A percentile compares a stretch with the other conserved stretches of the same genome.
Evolutionary conservation across 2,329 filamentous ascomycete species (phyloP).

Genomic region (Sporothrix mexicana): DNA sequence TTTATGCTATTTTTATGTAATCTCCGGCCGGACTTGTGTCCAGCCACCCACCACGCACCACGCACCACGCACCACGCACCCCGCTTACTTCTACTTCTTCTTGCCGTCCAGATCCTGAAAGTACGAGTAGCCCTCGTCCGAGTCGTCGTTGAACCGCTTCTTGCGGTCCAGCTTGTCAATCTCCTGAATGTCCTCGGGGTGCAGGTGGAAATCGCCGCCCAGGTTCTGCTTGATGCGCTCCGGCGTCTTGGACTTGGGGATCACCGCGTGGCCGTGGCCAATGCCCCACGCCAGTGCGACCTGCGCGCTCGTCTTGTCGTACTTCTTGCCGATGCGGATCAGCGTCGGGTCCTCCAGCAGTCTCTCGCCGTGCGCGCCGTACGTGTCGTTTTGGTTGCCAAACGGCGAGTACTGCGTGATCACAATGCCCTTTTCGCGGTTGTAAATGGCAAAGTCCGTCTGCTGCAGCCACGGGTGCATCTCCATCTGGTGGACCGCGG

Average conservation of each 20-base stretch:
- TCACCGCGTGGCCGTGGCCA: slow-evolving; percentile 78
- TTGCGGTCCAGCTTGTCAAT: slow-evolving; percentile 24
- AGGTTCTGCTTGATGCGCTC: slow-evolving; percentile 64
- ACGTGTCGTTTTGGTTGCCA: slow-evolving; percentile 52
- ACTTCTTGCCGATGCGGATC: slow-evolving; percentile 68
- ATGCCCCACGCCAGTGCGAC: slow-evolving; percentile 85
- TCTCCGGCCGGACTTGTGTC: too few relatives aligned
- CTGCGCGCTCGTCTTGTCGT: slow-evolving; percentile 75
- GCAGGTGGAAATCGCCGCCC: slow-evolving; percentile 11
- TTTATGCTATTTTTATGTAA: neutral
- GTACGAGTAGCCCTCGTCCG: slow-evolving; percentile 19
- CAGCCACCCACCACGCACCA: too few relatives aligned
- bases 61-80: too few relatives aligned
- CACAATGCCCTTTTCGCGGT: slow-evolving; percentile 61
- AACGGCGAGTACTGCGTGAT: slow-evolving; percentile 73
- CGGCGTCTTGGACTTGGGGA: slow-evolving; percentile 69
- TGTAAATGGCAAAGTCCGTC: slow-evolving; percentile 60
- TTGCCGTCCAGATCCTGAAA: slow-evolving; percentile 23
- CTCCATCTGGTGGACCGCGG: slow-evolving; percentile 66
- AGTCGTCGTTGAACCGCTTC: slow-evolving; percentile 29
- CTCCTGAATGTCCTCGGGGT: slow-evolving; percentile 25
- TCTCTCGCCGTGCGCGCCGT: neutral
- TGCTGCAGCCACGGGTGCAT: slow-evolving; percentile 69
- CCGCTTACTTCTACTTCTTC: neutral
- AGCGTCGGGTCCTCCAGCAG: slow-evolving; percentile 64